phyloP scores from a whole-genome alignment of 108 stramenopile genomes.

The Nitzschia sp. region DNA sequence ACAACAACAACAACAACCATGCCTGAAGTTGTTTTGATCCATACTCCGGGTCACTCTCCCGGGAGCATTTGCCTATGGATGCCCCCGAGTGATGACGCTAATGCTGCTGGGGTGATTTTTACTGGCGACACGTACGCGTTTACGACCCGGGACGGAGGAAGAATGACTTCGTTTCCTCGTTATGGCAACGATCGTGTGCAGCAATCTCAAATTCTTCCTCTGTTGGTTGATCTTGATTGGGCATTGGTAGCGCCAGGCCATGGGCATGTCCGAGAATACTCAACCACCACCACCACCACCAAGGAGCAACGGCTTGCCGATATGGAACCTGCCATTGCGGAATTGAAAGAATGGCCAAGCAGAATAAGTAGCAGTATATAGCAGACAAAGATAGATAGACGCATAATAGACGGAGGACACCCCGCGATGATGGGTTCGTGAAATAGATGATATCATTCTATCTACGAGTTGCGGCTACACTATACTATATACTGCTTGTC shows the following conservation, averaged over 20 bases:
- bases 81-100: constrained; percentile 8
- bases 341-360: neutral
- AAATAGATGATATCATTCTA: too few species aligned
- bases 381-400: too few species aligned
- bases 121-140: constrained; percentile 68
- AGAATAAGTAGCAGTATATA: too few species aligned
- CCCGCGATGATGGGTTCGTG: too few species aligned
- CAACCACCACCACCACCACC: neutral
- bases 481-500: too few species aligned
- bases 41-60: constrained; percentile 79
- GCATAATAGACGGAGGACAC: too few species aligned
- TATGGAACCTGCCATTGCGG: constrained; percentile 10
- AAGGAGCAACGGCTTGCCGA: neutral
- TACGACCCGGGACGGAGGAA: constrained; percentile 52
- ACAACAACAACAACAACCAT: neutral
- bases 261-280: constrained; percentile 62
- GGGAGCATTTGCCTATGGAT: constrained; percentile 56
- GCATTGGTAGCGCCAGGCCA: constrained; percentile 66
- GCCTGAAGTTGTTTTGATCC: constrained; percentile 40
- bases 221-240: constrained; percentile 38
- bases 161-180: constrained; percentile 62
- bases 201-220: constrained; percentile 43
- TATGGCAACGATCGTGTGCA: constrained; percentile 52
- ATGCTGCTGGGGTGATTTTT: constrained; percentile 45
- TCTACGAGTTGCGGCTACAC: too few species aligned